phyloP scores from a whole-genome alignment of 495 filamentous ascomycete species.

The Neurospora sp. region DNA sequence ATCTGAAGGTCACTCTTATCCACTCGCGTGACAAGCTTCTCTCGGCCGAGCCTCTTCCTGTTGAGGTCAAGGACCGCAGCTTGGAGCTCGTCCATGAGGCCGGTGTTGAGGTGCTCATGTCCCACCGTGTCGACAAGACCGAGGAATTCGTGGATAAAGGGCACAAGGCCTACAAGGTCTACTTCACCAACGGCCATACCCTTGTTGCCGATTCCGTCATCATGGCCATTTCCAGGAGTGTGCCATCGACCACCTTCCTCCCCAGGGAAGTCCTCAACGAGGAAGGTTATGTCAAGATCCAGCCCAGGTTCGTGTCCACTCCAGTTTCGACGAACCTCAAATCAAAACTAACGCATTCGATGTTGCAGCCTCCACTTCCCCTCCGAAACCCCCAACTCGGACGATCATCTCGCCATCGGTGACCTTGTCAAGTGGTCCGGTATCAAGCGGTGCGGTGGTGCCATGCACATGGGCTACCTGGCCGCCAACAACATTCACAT shows the following conservation, averaged over 20 bases:
- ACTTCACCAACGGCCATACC: slow-evolving; percentile 43
- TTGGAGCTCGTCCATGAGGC: slow-evolving; percentile 39
- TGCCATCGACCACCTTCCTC: slow-evolving; percentile 46
- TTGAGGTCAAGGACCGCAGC: slow-evolving; percentile 48
- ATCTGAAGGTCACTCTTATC: slow-evolving; percentile 50
- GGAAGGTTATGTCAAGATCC: slow-evolving; percentile 48
- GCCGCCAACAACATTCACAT: slow-evolving; percentile 52
- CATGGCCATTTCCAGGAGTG: slow-evolving; percentile 46
- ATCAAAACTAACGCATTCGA: not conserved
- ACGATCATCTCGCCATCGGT: slow-evolving; percentile 48
- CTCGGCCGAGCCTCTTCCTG: slow-evolving; percentile 55
- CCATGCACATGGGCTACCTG: slow-evolving; percentile 55
- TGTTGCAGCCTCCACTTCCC: slow-evolving; percentile 35
- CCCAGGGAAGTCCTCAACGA: slow-evolving; percentile 36
- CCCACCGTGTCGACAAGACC: slow-evolving; percentile 31
- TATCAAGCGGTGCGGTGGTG: slow-evolving; percentile 60
- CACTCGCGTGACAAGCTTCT: slow-evolving; percentile 54
- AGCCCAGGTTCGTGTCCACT: slow-evolving; percentile 17
- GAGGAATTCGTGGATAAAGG: slow-evolving; percentile 23
- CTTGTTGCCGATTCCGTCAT: slow-evolving; percentile 46
- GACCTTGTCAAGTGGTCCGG: slow-evolving; percentile 51
- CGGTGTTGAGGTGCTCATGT: slow-evolving; percentile 48
- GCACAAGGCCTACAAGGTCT: slow-evolving; percentile 29
- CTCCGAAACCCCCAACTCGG: slow-evolving; percentile 34
- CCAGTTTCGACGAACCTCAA: not conserved